phyloP scores from a whole-genome alignment of 2,329 filamentous ascomycete genomes.

The Cladophialophora yegresii region DNA sequence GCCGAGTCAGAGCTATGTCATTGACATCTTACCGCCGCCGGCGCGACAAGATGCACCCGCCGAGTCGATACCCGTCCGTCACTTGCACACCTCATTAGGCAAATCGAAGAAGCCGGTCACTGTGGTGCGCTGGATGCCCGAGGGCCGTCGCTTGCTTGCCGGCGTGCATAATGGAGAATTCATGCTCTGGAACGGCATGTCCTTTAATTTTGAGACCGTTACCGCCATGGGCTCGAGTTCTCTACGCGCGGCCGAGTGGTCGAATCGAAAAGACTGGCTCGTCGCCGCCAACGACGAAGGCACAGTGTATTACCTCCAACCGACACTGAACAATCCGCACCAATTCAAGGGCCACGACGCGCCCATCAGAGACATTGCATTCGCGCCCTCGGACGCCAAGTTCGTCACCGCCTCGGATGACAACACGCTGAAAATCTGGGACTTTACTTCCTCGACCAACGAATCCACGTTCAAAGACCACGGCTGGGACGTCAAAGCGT shows the following conservation, averaged over 20 bases:
- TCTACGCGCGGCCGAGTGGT: conserved; percentile 81
- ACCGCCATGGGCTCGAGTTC: conserved; percentile 67
- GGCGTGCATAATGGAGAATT: conserved; percentile 97
- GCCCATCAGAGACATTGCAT: conserved; percentile 85
- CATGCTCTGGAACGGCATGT: conserved; percentile 97
- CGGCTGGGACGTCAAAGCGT: conserved; percentile 95
- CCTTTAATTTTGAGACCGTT: conserved; percentile 99
- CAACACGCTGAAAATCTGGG: conserved; percentile 89
- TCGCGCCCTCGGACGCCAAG: conserved; percentile 90
- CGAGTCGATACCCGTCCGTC: conserved; percentile 89
- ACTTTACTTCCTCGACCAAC: conserved; percentile 83
- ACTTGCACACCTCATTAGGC: conserved; percentile 96
- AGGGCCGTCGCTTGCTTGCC: conserved; percentile 86
- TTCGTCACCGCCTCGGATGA: conserved; percentile 97
- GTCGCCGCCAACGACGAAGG: conserved; percentile 94
- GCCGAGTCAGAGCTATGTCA: conserved; percentile 83
- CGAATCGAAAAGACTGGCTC: conserved; percentile 95
- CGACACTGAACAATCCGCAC: conserved; percentile 98
- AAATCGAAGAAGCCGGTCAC: conserved; percentile 98
- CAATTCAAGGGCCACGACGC: conserved; percentile 88
- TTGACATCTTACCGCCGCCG: conserved; percentile 86
- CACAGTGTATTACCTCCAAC: conserved; percentile 97
- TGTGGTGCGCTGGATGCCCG: conserved; percentile 95
- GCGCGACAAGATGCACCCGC: conserved; percentile 73
- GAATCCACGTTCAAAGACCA: conserved; percentile 88